Evolutionary conservation across 768 basidiomycete genomes (phyloP), one percentile per base, ranked within the genome.

Genomic region (Kwoniella sp.): DNA sequence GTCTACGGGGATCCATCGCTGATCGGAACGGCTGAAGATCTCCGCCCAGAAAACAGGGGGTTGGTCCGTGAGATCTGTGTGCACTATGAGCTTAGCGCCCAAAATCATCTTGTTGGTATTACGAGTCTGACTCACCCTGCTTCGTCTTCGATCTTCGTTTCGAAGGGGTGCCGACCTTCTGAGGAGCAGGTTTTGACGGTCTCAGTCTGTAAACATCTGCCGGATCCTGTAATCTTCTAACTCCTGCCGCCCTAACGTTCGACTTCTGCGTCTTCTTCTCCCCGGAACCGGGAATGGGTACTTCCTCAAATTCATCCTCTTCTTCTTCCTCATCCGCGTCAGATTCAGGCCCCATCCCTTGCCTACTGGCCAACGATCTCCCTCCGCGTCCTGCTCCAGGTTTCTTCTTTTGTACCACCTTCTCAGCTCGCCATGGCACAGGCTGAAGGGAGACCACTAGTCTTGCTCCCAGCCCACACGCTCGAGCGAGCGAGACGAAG

Each of bases 21-120:
- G 87, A 82, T 96, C 93, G 7, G 93, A 87, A 23, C 91, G 88
- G 8, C 92, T 94, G 82, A 93, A 99, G 0, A 96, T 91, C 81
- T 99, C 96, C 0, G 90, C 91, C 96, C 96, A 99, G 80, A 93
- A 92, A 2, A 93, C 89, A 0, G 95, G 94, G 2, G 92, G 88
- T 11, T 87, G 58, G 68, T 84, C 51, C 0, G 66, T 63, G 0
- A 80, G 66, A 55, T 79, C 77, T 77, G 47, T 37, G 8, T 17
- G 17, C 38, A 8, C 25, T 34, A 20, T 4, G 34, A 25, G 28
- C 17, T 58, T n/a, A n/a, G 11, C 38, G 45, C 51, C 58, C 54
- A 62, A 45, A 52, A 13, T 41, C 45, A 25, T n/a, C 22, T 41
- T 20, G 38, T 41, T 41, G 38, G 12, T 25, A 12, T 13, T 22